phyloP scores from a whole-genome alignment of 768 basidiomycete species.

The Pholiota molesta region DNA sequence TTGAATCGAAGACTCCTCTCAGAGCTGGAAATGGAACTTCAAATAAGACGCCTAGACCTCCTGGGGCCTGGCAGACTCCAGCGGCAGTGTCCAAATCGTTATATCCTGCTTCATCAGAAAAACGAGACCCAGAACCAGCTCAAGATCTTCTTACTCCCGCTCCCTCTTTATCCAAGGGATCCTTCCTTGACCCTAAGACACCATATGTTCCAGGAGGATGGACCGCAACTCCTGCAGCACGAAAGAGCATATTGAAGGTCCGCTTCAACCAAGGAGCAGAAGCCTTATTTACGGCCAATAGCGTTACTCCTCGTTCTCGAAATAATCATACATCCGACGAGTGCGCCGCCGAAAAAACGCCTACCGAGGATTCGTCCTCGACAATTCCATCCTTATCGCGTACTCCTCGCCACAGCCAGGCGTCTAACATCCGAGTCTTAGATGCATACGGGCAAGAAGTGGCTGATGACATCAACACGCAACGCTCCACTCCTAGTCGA shows the following conservation, averaged over 20 bases:
- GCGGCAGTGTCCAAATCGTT: neutral
- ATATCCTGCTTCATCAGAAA: neutral
- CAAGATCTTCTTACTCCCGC: slow-evolving; percentile 49
- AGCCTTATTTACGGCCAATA: slow-evolving; percentile 1
- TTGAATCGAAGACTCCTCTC: slow-evolving; percentile 3
- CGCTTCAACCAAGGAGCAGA: slow-evolving; percentile 59
- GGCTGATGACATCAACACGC: slow-evolving; percentile 24
- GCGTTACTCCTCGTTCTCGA: neutral
- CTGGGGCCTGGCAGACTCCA: slow-evolving; percentile 38
- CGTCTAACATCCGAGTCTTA: slow-evolving; percentile 52
- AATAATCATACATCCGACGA: slow-evolving; percentile 18
- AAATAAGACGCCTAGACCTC: slow-evolving; percentile 32
- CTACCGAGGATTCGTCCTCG: neutral
- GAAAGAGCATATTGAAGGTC: slow-evolving; percentile 69
- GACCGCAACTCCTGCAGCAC: slow-evolving; percentile 56
- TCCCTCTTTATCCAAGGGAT: slow-evolving; percentile 52
- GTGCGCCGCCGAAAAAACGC: slow-evolving; percentile 3
- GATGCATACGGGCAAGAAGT: slow-evolving; percentile 67
- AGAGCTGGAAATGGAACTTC: neutral
- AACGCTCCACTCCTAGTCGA: neutral
- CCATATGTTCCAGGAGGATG: slow-evolving; percentile 75
- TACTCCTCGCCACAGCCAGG: slow-evolving; percentile 21
- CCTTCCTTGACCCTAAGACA: slow-evolving; percentile 51
- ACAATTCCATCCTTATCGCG: slow-evolving; percentile 14
- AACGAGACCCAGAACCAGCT: slow-evolving; percentile 23